phyloP scores from a whole-genome alignment of 306 rosid species.

The Trifolium dubium region DNA sequence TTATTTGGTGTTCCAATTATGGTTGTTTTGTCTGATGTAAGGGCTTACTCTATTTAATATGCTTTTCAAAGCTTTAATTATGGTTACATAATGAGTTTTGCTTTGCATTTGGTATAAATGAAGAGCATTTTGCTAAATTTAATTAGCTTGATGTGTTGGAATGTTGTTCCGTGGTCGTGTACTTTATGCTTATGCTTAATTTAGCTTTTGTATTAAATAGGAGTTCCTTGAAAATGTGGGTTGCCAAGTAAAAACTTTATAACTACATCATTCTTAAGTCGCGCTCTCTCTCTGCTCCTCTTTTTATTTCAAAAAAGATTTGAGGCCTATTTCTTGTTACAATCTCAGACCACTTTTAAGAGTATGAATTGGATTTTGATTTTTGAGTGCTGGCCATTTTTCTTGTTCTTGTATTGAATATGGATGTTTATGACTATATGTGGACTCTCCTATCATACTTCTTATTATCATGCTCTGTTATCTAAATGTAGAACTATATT shows the following conservation, averaged over 20 bases:
- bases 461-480: background rate
- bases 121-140: constrained; percentile 16
- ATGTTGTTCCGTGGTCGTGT: background rate
- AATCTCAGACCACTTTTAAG: background rate
- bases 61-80: constrained; percentile 29
- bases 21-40: constrained; percentile 17
- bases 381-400: background rate
- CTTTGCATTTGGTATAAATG: constrained; percentile 5
- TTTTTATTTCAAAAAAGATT: constrained; percentile 17
- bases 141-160: background rate
- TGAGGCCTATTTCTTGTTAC: background rate
- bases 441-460: background rate
- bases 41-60: background rate
- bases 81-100: background rate
- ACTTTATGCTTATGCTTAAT: constrained; percentile 7
- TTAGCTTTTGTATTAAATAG: constrained; percentile 12
- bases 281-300: background rate
- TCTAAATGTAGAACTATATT: background rate
- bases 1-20: constrained; percentile 8
- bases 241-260: background rate
- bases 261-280: background rate
- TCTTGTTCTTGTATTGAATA: background rate
- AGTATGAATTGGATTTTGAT: background rate
- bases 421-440: background rate
- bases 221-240: constrained; percentile 9